Evolutionary conservation across 805 yeast species (phyloP).

Genomic region (Metschnikowia reukaufii): DNA sequence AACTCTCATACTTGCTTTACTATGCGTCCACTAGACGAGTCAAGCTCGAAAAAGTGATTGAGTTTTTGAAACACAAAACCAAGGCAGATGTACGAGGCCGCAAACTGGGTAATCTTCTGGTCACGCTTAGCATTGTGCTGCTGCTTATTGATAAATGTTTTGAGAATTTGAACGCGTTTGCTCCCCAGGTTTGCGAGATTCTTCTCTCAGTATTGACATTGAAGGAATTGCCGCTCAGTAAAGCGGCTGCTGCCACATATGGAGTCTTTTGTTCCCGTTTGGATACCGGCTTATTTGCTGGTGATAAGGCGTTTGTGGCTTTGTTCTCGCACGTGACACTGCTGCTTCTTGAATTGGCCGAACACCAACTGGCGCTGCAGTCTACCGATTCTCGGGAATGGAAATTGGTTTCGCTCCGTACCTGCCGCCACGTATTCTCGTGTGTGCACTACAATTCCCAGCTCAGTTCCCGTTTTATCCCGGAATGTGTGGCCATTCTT

Average conservation of each 20-base stretch:
- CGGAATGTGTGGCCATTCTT: constrained; percentile 38
- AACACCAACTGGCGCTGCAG: constrained; percentile 13
- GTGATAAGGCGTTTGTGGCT: constrained; percentile 58
- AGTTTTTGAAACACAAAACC: constrained; percentile 63
- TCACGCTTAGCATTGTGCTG: constrained; percentile 68
- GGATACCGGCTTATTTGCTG: constrained; percentile 63
- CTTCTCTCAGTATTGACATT: constrained; percentile 51
- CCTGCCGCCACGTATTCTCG: constrained; percentile 39
- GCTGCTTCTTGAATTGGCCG: constrained; percentile 19
- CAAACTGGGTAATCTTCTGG: constrained; percentile 77
- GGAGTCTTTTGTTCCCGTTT: constrained; percentile 36
- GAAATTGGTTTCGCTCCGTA: constrained; percentile 42
- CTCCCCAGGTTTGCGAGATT: constrained; percentile 63
- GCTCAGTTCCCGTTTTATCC: constrained; percentile 31
- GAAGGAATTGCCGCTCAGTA: constrained; percentile 62
- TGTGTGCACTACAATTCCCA: constrained; percentile 37
- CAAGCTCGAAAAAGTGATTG: constrained; percentile 83
- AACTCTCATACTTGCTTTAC: constrained; percentile 80
- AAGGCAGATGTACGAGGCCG: constrained; percentile 57
- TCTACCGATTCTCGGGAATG: constrained; percentile 44
- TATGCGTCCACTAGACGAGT: constrained; percentile 89
- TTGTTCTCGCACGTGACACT: constrained; percentile 34
- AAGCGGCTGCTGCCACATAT: constrained; percentile 50
- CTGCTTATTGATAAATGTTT: constrained; percentile 73
- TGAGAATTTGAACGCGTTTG: constrained; percentile 82